Percentiles rank a stretch among this genome's conserved stretches.
Conservation (phyloP, 2,329 filamentous ascomycete species). For the Clarireedia homoeocarpa region DNA sequence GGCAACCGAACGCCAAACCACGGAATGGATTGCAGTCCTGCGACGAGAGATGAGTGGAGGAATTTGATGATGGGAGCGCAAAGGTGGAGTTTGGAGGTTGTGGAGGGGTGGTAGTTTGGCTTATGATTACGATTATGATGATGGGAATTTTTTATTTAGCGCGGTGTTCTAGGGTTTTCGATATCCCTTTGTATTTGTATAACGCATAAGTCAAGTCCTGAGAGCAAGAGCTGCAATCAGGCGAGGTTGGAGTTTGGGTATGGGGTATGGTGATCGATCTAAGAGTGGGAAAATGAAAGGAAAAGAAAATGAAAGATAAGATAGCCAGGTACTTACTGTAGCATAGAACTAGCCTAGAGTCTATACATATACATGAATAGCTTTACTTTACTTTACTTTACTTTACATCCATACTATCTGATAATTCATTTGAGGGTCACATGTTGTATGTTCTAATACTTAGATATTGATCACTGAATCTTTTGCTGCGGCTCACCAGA, state of each 20-base stretch:
- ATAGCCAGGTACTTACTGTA: too few species aligned
- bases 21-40: constrained; percentile 55
- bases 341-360: too few species aligned
- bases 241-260: background rate
- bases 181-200: background rate
- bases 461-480: too few species aligned
- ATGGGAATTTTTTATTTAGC: background rate
- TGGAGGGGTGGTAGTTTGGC: constrained; percentile 40
- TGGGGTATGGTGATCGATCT: too few species aligned
- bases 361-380: too few species aligned
- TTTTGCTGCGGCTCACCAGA: too few species aligned
- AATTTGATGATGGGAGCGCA: constrained; percentile 46
- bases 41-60: constrained; percentile 55
- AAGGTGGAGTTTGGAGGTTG: constrained; percentile 34
- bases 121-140: background rate
- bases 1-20: constrained; percentile 50
- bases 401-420: too few species aligned
- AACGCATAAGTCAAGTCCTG: constrained; percentile 7
- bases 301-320: too few species aligned
- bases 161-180: background rate
- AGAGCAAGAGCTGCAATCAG: constrained; percentile 29
- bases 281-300: too few species aligned
- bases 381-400: too few species aligned
- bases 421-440: too few species aligned
- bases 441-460: too few species aligned